Base-by-base conservation (phyloP, 2,329 filamentous ascomycete genomes). In the Teratosphaeriaceae sp. region DNA sequence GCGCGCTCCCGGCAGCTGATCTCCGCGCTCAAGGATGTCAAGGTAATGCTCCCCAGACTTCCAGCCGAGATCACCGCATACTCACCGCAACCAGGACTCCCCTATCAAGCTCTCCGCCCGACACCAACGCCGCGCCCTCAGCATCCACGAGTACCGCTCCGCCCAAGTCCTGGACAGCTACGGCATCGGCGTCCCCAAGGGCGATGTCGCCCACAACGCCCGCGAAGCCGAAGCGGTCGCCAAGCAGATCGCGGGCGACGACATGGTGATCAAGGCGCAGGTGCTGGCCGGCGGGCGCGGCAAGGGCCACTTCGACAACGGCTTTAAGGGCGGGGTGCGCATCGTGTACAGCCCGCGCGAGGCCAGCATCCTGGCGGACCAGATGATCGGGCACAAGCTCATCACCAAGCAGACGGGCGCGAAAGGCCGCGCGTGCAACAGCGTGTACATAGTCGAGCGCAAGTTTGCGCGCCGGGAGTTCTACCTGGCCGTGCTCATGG, bases 341-440 rank as follows among this genome's bases (percentile, higher is more conserved):
- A 89, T 98, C 62, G 94, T 98, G 72, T 98, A 97, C 80, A 97
- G 90, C 48, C 87, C 92, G 47, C 89, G 88, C 60, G 79, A 83
- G 77, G 92, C 92, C 64, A 85, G 88, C 77, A 95, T 97, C 82
- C 95, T 98, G 67, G 90, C 92, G 58, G 80, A 90, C 59, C 89
- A 98, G 76, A 98, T 98, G 92, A 97, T 98, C 71, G 92, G 92
- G 65, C 90, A 98, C 76, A 96, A 96, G 74, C 88, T 98, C 71
- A 80, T 98, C 72, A 98, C 92, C 70, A 98, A 98, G 82, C 92
- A 98, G 78, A 98, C 92, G 46, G 92, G 92, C 67, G 87, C 90
- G 58, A 79, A 71, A 59, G 92, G 92, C 65, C 88, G 92, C 68
- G 80, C 94, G 66, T 98, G 92, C 80, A 97, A 86, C 71, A 80